These are phyloP conservation scores for Herpetomonas samuelpessoai DNA, from an alignment of 208 protist species.

Conservation along the genomic window DNA sequence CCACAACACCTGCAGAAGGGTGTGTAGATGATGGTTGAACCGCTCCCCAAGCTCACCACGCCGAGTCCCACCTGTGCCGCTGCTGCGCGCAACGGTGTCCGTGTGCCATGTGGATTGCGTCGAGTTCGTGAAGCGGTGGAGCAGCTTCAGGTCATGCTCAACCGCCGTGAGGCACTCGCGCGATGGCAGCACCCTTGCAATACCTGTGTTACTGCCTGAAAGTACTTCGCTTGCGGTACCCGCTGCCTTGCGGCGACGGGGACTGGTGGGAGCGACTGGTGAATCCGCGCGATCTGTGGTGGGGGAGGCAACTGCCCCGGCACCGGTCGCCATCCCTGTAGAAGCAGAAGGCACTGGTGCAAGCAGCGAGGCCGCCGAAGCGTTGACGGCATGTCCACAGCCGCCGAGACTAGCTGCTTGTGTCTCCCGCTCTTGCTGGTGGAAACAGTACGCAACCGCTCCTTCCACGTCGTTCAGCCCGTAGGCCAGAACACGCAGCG, in stretches of 20 bases:
- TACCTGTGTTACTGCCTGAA: no score
- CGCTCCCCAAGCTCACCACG: constrained; percentile 1
- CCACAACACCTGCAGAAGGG: constrained; percentile 47
- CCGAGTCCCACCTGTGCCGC: not conserved
- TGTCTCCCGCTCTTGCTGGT: constrained; percentile 15
- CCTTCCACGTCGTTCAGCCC: constrained; percentile 29
- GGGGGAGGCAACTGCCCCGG: not conserved
- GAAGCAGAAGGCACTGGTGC: no score
- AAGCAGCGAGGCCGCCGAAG: not conserved
- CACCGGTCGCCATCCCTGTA: not conserved
- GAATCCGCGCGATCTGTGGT: not conserved
- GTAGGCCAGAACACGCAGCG: constrained; percentile 41
- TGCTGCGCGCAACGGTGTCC: not conserved
- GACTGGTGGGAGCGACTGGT: not conserved
- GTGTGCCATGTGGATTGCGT: not conserved
- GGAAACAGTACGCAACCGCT: constrained; percentile 45
- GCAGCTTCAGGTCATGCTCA: constrained; percentile 4
- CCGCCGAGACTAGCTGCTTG: not conserved
- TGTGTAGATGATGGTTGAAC: constrained; percentile 44
- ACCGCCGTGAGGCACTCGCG: constrained; percentile 8
- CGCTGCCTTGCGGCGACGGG: no score
- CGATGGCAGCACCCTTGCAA: constrained; percentile 11
- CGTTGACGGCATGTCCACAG: not conserved
- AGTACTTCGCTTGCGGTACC: not conserved
- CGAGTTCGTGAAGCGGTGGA: not conserved